A percentile compares a stretch with the other conserved stretches of the same genome.
Conservation (phyloP, 129 eudicot species). For the Gnaphalium uliginosum region DNA sequence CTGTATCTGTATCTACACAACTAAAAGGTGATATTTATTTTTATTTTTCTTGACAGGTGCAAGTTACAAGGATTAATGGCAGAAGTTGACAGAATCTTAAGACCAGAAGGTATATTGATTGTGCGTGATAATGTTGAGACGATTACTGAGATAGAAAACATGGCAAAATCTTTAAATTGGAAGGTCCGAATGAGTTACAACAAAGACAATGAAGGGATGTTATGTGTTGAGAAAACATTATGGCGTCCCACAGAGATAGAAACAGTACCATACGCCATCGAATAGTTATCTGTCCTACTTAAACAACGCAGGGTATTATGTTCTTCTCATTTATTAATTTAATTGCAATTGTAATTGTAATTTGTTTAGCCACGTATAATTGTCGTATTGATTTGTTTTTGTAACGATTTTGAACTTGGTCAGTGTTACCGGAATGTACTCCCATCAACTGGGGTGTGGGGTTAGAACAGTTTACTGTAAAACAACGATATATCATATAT, state of each 20-base stretch:
- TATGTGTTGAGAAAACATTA: constrained; percentile 49
- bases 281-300: constrained; percentile 26
- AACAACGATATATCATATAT: constrained; percentile 23
- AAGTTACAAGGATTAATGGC: constrained; percentile 55
- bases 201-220: constrained; percentile 52
- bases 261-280: constrained; percentile 52
- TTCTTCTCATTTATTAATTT: constrained; percentile 10
- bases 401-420: constrained; percentile 32
- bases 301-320: constrained; percentile 17
- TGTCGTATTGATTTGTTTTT: constrained; percentile 29
- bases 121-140: constrained; percentile 59
- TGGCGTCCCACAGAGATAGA: constrained; percentile 66
- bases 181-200: constrained; percentile 42
- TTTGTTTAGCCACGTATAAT: constrained; percentile 27
- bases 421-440: constrained; percentile 6
- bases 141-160: constrained; percentile 44
- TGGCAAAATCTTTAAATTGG: constrained; percentile 70
- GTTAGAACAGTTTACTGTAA: constrained; percentile 36
- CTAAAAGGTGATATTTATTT: neutral
- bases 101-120: constrained; percentile 55
- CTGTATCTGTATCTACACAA: neutral
- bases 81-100: constrained; percentile 65
- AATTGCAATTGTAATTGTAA: constrained; percentile 33
- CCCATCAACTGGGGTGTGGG: constrained; percentile 20
- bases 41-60: constrained; percentile 44